Percentiles rank a stretch among this genome's conserved stretches.
These are phyloP conservation scores for Dictyostelium brefeldianum DNA, from an alignment of 78 protist species.

Conservation along the genomic window DNA sequence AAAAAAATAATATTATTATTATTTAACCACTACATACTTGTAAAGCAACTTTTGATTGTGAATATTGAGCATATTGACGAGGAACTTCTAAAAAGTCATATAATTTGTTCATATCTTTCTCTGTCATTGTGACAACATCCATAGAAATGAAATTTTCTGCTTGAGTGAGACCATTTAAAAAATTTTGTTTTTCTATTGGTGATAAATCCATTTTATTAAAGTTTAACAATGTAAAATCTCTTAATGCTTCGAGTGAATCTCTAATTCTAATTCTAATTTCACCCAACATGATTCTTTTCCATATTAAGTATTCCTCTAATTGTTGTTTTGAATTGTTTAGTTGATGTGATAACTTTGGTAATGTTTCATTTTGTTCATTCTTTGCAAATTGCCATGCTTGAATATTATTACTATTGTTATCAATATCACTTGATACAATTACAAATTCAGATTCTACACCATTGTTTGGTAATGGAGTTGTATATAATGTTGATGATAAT, in stretches of 20 bases:
- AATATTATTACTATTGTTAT: neutral
- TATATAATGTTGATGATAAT: neutral
- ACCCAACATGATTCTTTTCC: conserved; percentile 67
- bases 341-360: neutral
- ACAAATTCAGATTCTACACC: conserved; percentile 46
- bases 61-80: conserved; percentile 15
- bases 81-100: conserved; percentile 33
- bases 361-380: neutral
- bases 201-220: conserved; percentile 41
- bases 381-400: conserved; percentile 41
- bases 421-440: conserved; percentile 19
- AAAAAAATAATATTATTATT: neutral
- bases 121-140: conserved; percentile 65
- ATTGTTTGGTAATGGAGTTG: neutral
- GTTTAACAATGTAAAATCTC: conserved; percentile 59
- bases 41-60: conserved; percentile 70
- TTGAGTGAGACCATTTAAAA: conserved; percentile 24
- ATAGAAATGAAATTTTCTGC: conserved; percentile 72
- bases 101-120: conserved; percentile 41
- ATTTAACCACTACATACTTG: conserved; percentile 5
- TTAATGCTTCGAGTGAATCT: conserved; percentile 53
- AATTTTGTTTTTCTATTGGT: neutral
- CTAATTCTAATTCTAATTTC: conserved; percentile 58
- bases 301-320: conserved; percentile 27
- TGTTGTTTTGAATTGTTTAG: neutral